phyloP scores from a whole-genome alignment of 352 stramenopile genomes.

The Globisporangium mamillatum region DNA sequence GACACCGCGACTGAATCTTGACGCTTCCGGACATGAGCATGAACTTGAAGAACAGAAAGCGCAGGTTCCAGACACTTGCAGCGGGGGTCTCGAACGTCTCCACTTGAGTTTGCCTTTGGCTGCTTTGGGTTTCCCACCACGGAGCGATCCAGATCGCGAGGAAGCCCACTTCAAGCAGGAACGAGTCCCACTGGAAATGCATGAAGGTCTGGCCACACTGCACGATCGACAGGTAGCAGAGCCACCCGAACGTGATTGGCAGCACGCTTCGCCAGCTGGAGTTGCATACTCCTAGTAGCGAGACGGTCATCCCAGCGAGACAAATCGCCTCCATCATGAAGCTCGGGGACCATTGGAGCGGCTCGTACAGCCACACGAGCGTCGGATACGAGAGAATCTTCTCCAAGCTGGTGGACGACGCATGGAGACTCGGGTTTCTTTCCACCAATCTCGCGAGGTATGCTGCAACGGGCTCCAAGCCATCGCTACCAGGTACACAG shows the following conservation, averaged over 20 bases:
- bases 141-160: constrained; percentile 53
- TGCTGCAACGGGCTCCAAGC: constrained; percentile 52
- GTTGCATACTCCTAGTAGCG: constrained; percentile 28
- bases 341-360: constrained; percentile 38
- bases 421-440: constrained; percentile 9
- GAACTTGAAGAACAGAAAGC: constrained; percentile 92
- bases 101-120: background rate
- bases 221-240: constrained; percentile 79
- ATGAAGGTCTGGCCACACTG: constrained; percentile 86
- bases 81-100: constrained; percentile 30
- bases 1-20: constrained; percentile 90
- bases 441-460: constrained; percentile 41
- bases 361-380: constrained; percentile 52
- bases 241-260: constrained; percentile 36
- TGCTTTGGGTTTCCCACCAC: constrained; percentile 24
- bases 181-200: constrained; percentile 91
- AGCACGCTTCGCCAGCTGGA: constrained; percentile 32
- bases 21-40: constrained; percentile 92
- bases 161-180: constrained; percentile 86
- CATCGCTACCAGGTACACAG: constrained; percentile 28
- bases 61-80: constrained; percentile 56
- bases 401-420: constrained; percentile 17
- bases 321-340: constrained; percentile 42
- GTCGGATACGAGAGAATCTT: constrained; percentile 42
- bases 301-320: constrained; percentile 29